Evolutionary conservation across 106 monocot species (phyloP).

Genomic region (Gastrodia elata): DNA sequence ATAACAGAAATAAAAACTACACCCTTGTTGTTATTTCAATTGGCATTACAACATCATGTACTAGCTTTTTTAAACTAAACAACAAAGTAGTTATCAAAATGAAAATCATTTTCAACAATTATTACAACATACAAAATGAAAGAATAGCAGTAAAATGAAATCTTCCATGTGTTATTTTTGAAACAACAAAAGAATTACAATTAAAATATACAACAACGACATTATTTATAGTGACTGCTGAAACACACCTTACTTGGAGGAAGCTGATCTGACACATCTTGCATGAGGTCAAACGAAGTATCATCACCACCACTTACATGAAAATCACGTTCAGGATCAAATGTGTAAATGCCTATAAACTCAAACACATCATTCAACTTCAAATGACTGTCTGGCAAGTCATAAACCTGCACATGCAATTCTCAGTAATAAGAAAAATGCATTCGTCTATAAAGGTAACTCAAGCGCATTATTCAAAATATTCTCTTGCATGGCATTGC

Average conservation of each 20-base stretch:
- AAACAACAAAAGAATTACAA: not conserved
- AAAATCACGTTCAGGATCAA: constrained; percentile 66
- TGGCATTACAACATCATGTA: not conserved
- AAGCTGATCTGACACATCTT: constrained; percentile 55
- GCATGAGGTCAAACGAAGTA: constrained; percentile 55
- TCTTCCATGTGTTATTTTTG: not conserved
- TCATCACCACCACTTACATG: constrained; percentile 39
- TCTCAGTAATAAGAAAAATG: not conserved
- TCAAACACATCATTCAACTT: constrained; percentile 89
- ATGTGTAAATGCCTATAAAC: constrained; percentile 91
- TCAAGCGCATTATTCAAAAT: not conserved
- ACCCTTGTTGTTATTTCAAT: too few relatives aligned
- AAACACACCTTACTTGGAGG: constrained; percentile 78
- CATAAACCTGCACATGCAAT: constrained; percentile 56
- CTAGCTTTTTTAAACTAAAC: not conserved
- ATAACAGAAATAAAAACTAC: too few relatives aligned
- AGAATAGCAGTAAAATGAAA: not conserved
- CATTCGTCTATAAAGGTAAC: not conserved
- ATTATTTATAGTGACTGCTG: not conserved
- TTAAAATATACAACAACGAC: not conserved
- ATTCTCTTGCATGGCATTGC: not conserved
- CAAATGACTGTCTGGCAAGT: constrained; percentile 60
- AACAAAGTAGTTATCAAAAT: not conserved
- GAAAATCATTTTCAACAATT: not conserved
- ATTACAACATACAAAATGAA: not conserved